phyloP scores from a whole-genome alignment of 2,329 filamentous ascomycete species.

The Fusarium sterilihyphosum region DNA sequence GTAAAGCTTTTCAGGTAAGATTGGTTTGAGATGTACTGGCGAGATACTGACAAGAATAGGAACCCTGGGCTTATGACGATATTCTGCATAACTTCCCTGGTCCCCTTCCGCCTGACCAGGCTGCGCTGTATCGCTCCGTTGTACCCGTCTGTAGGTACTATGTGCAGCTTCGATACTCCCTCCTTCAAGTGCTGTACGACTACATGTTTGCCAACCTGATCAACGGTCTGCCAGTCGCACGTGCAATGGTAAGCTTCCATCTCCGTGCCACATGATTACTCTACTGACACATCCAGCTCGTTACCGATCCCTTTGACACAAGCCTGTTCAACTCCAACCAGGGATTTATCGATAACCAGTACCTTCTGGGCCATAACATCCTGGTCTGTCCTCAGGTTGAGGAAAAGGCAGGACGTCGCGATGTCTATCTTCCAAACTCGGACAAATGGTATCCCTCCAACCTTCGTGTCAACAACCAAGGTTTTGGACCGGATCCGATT shows the following conservation, averaged over 20 bases:
- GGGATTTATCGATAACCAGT: neutral
- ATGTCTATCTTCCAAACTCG: neutral
- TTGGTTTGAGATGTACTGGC: accelerated
- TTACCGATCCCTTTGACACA: neutral
- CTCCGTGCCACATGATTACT: accelerated
- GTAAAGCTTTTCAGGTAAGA: neutral
- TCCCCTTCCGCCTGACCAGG: neutral
- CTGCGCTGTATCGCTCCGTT: neutral
- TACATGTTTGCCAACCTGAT: slow-evolving; percentile 4
- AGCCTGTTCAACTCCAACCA: neutral
- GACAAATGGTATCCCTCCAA: neutral
- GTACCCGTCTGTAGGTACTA: neutral
- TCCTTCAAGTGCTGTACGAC: neutral
- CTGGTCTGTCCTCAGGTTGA: neutral
- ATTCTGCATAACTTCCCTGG: neutral
- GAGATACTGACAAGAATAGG: neutral
- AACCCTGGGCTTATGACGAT: neutral
- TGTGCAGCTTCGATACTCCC: neutral
- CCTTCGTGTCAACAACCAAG: neutral
- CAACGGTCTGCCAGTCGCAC: neutral
- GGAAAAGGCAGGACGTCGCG: neutral
- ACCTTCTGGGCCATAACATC: neutral
- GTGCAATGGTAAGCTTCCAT: neutral
- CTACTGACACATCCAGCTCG: neutral
- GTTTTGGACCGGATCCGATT: neutral